Evolutionary conservation across 208 protist species (phyloP).

Genomic region (Tritrichomonas foetus): DNA sequence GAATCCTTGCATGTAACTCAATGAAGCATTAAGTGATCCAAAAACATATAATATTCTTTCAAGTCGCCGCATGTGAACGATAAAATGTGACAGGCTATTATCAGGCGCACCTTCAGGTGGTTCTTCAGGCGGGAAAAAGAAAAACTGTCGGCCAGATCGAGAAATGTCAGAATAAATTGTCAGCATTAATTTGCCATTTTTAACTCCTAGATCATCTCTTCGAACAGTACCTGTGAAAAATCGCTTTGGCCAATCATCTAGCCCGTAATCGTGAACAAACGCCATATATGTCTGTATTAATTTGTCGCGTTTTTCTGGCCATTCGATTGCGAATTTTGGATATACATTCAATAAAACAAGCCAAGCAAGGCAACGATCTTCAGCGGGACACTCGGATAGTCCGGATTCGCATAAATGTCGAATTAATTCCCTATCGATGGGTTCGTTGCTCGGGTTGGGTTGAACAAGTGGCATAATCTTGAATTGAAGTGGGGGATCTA

Average conservation of each 20-base stretch:
- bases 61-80: background rate
- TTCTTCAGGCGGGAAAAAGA: background rate
- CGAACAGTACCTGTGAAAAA: background rate
- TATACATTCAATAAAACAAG: slow-evolving; percentile 1
- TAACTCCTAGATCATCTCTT: background rate
- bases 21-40: background rate
- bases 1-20: background rate
- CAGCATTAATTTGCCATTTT: background rate
- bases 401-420: background rate
- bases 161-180: background rate
- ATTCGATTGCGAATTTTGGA: background rate
- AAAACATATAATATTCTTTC: background rate
- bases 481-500: background rate
- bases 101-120: background rate
- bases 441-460: background rate
- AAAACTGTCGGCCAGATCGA: background rate
- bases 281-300: background rate
- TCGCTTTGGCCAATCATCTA: background rate
- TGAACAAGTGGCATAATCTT: background rate
- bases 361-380: background rate
- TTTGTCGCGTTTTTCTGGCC: background rate
- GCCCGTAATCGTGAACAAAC: background rate
- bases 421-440: background rate
- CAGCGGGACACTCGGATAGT: background rate
- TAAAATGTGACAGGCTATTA: background rate